Base-by-base conservation (phyloP, 305 asterid species). In the Rubia peregrina region DNA sequence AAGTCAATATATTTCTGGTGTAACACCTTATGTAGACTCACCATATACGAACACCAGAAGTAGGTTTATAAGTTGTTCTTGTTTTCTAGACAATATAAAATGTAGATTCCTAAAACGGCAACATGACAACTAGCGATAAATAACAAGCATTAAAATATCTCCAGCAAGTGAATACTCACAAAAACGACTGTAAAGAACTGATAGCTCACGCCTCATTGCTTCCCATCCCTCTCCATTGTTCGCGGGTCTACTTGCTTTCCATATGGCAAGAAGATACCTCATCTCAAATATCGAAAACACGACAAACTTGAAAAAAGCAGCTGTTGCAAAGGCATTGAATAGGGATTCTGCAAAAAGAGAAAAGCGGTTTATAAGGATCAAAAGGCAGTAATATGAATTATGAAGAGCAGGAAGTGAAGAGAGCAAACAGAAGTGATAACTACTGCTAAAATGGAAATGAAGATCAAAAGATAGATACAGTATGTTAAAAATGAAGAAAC, bases 221-320 rank as follows among this genome's bases (percentile, higher is more conserved):
- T 95, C 97, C 99, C 97, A 95, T 72, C 91, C 88, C 67, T 95
- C 98, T 76, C 97, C 98, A 77, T 79, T 85, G 73, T 80, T 88
- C 69, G 80, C 42, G 38, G 86, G 82, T 64, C 98, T 81, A 77
- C 87, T 88, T 56, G 98, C 98, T 79, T 91, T 95, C 98, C 98
- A 91, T 81, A 95, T 91, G 16, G 97, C 95, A 61, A 95, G 98
- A 73, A 95, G 98, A 83, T 90, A 95, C 66, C 98, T 86, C 99
- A 95, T 95, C 86, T 95, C 99, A 77, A 95, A 95, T 76, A 95
- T 89, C 43, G 99, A 95, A 84, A 95, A 95, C 76, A 95, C 99
- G 71, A 95, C 99, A 73, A 95, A 95, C 84, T 95, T 95, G 94
- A 95, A 95, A 82, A 95, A 91, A 74, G 99, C 98, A 68, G 97